Percentiles rank a stretch among this genome's conserved stretches.
Evolutionary conservation across 805 yeast genomes (phyloP).

Genomic region (Pichia scutulata): DNA sequence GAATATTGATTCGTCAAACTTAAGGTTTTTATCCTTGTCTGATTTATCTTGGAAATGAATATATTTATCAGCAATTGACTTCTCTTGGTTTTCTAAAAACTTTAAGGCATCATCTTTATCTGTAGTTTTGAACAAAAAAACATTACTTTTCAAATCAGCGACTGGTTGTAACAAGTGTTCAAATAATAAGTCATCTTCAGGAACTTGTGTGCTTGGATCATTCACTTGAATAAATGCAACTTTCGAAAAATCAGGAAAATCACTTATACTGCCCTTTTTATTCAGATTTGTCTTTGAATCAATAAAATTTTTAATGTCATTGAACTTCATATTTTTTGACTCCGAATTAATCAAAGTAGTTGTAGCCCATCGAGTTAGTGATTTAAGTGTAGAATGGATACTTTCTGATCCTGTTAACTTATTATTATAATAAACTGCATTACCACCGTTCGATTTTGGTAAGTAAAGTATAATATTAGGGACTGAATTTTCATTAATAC

Average conservation of each 20-base stretch:
- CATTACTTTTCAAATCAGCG: slow-evolving; percentile 48
- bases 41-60: slow-evolving; percentile 27
- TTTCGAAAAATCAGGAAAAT: slow-evolving; percentile 30
- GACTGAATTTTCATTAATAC: slow-evolving; percentile 5
- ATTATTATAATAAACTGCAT: slow-evolving; percentile 37
- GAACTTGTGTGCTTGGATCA: slow-evolving; percentile 41
- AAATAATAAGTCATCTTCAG: slow-evolving; percentile 57
- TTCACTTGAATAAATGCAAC: slow-evolving; percentile 48
- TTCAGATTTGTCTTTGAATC: background rate
- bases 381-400: slow-evolving; percentile 19
- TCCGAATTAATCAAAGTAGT: slow-evolving; percentile 23
- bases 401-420: background rate
- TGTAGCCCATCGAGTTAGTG: slow-evolving; percentile 36
- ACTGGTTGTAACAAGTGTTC: slow-evolving; percentile 55
- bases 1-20: slow-evolving; percentile 39
- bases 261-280: slow-evolving; percentile 15
- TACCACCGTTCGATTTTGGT: slow-evolving; percentile 44
- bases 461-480: slow-evolving; percentile 33
- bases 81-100: slow-evolving; percentile 35
- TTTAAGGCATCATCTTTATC: slow-evolving; percentile 33
- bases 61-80: slow-evolving; percentile 33
- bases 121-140: slow-evolving; percentile 45
- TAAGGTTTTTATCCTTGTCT: slow-evolving; percentile 11
- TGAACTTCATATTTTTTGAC: slow-evolving; percentile 3
- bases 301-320: slow-evolving; percentile 7